phyloP scores from a whole-genome alignment of 2,329 filamentous ascomycete species.

The Sporothrix euskadiensis region DNA sequence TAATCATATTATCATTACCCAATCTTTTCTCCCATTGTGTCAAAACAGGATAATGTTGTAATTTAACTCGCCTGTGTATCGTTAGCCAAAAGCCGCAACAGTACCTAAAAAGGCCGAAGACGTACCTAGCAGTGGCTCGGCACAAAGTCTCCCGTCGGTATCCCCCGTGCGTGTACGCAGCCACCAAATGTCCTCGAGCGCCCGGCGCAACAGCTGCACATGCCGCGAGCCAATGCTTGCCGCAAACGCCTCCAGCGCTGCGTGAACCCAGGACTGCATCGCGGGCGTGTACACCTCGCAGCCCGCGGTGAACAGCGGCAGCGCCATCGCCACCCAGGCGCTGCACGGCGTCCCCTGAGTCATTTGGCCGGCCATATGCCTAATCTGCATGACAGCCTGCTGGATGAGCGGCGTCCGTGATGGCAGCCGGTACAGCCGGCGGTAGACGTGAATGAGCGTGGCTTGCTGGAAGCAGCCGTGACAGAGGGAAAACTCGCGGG shows the following conservation, averaged over 20 bases:
- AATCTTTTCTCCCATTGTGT: no score
- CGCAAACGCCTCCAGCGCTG: slow-evolving; percentile 18
- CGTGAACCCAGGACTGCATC: slow-evolving; percentile 28
- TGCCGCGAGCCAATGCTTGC: slow-evolving; percentile 26
- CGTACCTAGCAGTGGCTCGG: no score
- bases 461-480: slow-evolving; percentile 30
- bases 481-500: slow-evolving; percentile 26
- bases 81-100: no score
- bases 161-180: no score
- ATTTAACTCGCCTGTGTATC: no score
- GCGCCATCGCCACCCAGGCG: slow-evolving; percentile 27
- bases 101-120: no score
- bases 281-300: slow-evolving; percentile 24
- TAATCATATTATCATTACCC: no score
- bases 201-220: slow-evolving; percentile 20
- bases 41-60: no score
- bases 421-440: slow-evolving; percentile 28
- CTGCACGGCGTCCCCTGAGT: slow-evolving; percentile 26
- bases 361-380: slow-evolving; percentile 25
- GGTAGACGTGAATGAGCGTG: slow-evolving; percentile 30
- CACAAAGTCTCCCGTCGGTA: no score
- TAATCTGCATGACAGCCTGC: slow-evolving; percentile 19
- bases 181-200: slow-evolving; percentile 1
- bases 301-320: slow-evolving; percentile 29
- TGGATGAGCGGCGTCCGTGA: slow-evolving; percentile 25